Evolutionary conservation across 202 grass and related monocot genomes (phyloP).

Genomic region (Miscanthus sacchariflorus): DNA sequence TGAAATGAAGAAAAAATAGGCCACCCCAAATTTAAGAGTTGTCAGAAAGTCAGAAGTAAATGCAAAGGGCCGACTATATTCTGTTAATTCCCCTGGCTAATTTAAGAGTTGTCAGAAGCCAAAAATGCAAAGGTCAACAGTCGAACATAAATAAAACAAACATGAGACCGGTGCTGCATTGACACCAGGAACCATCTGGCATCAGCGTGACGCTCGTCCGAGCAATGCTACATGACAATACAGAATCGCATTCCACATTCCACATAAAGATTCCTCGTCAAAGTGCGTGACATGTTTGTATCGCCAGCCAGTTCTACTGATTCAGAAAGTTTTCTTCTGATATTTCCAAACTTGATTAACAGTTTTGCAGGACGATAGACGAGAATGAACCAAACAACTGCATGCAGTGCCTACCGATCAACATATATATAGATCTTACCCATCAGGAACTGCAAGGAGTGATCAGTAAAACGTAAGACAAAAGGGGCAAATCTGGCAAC

Average conservation of each 20-base stretch:
- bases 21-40: constrained; percentile 26
- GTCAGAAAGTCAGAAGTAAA: constrained; percentile 5
- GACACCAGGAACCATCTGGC: constrained; percentile 24
- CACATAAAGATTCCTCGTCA: neutral
- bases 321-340: neutral
- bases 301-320: constrained; percentile 1
- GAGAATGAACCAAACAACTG: constrained; percentile 6
- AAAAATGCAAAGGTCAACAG: constrained; percentile 16
- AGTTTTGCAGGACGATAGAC: constrained; percentile 9
- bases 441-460: neutral
- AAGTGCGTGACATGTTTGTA: constrained; percentile 19
- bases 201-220: constrained; percentile 13
- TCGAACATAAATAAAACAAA: neutral
- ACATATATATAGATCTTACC: neutral
- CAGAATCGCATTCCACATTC: constrained; percentile 5
- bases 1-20: neutral
- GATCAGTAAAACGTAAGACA: neutral
- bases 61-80: neutral
- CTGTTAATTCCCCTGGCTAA: constrained; percentile 2
- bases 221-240: neutral
- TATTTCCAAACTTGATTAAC: constrained; percentile 6
- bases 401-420: neutral
- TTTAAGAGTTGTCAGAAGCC: constrained; percentile 36
- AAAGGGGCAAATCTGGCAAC: neutral
- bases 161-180: constrained; percentile 12